A percentile compares a stretch with the other conserved stretches of the same genome.
These are phyloP conservation scores for Aspergillus conjunctus DNA, from an alignment of 495 filamentous ascomycete species.

Conservation along the genomic window DNA sequence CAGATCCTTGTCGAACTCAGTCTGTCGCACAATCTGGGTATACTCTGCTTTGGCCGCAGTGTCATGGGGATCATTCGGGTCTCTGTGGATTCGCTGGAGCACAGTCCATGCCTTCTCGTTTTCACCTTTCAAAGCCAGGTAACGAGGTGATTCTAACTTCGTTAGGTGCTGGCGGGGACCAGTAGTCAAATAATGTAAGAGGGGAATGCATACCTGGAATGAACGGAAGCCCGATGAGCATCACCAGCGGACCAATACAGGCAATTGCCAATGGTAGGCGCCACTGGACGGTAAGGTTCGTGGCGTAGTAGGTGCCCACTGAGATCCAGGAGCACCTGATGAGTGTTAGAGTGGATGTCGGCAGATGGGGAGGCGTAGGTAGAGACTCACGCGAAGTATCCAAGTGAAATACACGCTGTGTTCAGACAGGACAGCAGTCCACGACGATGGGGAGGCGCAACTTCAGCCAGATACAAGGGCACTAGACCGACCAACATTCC, in stretches of 20 bases:
- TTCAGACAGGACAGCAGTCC: conserved; percentile 1
- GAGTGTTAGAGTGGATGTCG: neutral
- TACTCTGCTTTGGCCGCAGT: neutral
- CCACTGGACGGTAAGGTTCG: neutral
- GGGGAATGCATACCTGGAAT: neutral
- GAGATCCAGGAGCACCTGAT: neutral
- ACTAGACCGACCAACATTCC: conserved; percentile 1
- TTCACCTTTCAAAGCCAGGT: neutral
- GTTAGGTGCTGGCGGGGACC: no score
- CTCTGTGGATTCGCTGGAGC: neutral
- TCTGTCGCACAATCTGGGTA: conserved; percentile 1
- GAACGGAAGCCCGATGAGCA: conserved; percentile 2
- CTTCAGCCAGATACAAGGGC: neutral
- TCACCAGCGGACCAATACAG: neutral
- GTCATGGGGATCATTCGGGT: neutral
- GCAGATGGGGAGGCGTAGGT: no score
- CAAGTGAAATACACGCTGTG: neutral
- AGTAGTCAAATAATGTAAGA: neutral
- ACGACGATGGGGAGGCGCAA: neutral
- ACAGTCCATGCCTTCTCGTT: conserved; percentile 1
- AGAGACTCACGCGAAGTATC: conserved; percentile 1
- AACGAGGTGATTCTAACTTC: neutral
- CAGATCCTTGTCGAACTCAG: neutral
- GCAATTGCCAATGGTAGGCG: neutral
- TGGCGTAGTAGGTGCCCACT: neutral